Evolutionary conservation across 352 stramenopile species (phyloP).

Genomic region (Globisporangium sylvaticum): DNA sequence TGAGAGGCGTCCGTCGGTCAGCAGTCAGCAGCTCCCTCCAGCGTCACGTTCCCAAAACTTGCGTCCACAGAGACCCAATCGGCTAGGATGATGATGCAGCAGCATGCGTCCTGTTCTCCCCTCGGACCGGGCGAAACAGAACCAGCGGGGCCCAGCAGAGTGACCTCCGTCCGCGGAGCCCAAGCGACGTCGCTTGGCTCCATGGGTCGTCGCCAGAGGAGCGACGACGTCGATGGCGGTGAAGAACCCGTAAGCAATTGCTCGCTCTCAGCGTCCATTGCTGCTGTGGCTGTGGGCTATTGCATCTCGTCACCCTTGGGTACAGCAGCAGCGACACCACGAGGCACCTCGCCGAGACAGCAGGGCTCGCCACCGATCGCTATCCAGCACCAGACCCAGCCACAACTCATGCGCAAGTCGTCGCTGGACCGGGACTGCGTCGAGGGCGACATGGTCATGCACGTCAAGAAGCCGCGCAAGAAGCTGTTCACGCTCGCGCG

Average conservation of each 20-base stretch:
- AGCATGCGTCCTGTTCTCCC: background rate
- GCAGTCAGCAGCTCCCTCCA: no score
- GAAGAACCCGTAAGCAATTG: no score
- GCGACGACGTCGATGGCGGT: background rate
- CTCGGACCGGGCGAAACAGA: background rate
- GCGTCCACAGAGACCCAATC: no score
- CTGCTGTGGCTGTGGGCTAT: background rate
- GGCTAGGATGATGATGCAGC: background rate
- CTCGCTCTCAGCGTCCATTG: background rate
- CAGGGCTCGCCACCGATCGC: background rate
- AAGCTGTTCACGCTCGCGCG: conserved; percentile 47
- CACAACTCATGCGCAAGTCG: conserved; percentile 13
- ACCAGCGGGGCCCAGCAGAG: background rate
- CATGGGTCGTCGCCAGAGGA: background rate
- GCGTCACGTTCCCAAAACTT: no score
- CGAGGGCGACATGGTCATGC: conserved; percentile 56
- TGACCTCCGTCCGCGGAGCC: background rate
- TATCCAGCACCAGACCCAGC: background rate
- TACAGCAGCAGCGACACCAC: background rate
- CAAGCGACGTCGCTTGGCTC: no score
- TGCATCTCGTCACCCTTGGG: background rate
- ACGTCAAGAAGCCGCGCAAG: conserved; percentile 58
- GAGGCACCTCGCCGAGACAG: background rate
- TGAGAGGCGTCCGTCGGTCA: no score
- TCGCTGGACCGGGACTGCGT: conserved; percentile 39